Evolutionary conservation across 2,329 filamentous ascomycete genomes (phyloP).

Genomic region (Fusarium sp.): DNA sequence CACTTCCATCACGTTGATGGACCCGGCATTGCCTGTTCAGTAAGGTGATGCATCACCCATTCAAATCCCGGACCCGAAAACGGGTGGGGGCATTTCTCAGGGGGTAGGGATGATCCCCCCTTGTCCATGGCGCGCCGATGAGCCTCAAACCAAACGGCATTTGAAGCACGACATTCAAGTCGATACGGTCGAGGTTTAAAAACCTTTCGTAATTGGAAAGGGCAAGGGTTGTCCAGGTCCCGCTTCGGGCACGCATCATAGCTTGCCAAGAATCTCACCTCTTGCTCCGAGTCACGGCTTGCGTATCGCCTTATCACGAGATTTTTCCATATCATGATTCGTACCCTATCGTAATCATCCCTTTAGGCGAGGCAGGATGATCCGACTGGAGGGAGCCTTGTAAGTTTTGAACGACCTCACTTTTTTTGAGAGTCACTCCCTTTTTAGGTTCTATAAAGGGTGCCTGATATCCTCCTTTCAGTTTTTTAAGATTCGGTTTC

Average conservation of each 20-base stretch:
- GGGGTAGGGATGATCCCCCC: not conserved
- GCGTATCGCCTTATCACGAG: slow-evolving; percentile 31
- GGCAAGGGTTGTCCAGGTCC: not conserved
- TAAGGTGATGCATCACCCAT: slow-evolving; percentile 14
- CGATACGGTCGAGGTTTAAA: not conserved
- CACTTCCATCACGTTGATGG: slow-evolving; percentile 33
- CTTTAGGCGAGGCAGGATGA: slow-evolving; percentile 30
- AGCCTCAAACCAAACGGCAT: slow-evolving; percentile 40
- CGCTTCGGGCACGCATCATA: slow-evolving; percentile 18
- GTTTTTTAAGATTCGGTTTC: not conserved
- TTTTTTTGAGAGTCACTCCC: not conserved
- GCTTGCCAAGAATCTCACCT: slow-evolving; percentile 6
- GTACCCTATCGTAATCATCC: slow-evolving; percentile 35
- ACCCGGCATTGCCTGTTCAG: slow-evolving; percentile 17
- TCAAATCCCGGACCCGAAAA: slow-evolving; percentile 9
- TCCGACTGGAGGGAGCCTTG: slow-evolving; percentile 1
- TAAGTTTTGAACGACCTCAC: not conserved
- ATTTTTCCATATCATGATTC: slow-evolving; percentile 35
- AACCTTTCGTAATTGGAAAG: not conserved
- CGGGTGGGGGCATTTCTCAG: slow-evolving; percentile 6
- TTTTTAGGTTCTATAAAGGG: slow-evolving; percentile 26
- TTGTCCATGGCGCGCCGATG: slow-evolving; percentile 17
- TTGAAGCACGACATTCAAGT: slow-evolving; percentile 24
- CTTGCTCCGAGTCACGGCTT: slow-evolving; percentile 24
- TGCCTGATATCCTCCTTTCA: not conserved